Evolutionary conservation across 148 eudicot genomes (phyloP).

Genomic region (Mesembryanthemum crystallinum): DNA sequence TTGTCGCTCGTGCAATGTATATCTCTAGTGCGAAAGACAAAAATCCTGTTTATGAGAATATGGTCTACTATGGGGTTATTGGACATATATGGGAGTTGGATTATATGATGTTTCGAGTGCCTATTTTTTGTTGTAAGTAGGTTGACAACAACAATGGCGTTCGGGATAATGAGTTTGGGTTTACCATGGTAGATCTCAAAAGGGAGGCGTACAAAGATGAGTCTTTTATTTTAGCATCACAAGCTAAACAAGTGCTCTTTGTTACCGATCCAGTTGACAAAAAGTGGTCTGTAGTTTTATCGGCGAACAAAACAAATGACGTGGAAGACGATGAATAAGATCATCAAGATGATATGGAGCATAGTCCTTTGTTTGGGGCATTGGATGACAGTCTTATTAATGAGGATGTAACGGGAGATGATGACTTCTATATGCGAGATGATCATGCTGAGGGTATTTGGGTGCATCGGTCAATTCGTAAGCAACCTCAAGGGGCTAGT

Average conservation of each 20-base stretch:
- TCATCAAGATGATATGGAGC: background rate
- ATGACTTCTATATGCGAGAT: background rate
- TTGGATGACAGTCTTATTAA: background rate
- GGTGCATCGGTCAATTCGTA: background rate
- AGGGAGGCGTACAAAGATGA: background rate
- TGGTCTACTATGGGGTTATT: conserved; percentile 5
- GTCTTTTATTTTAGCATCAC: background rate
- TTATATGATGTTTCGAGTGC: background rate
- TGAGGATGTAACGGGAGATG: background rate
- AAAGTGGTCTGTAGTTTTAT: background rate
- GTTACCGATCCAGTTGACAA: background rate
- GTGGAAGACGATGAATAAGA: background rate
- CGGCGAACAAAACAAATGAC: background rate
- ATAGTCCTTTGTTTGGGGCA: too few relatives aligned
- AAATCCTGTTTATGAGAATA: background rate
- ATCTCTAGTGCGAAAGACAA: background rate
- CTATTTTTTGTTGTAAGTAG: conserved; percentile 2
- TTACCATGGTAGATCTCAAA: background rate
- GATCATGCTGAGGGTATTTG: conserved; percentile 2
- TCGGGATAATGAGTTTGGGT: background rate
- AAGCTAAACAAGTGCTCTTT: conserved; percentile 6
- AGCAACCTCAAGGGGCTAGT: background rate
- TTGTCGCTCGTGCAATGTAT: background rate
- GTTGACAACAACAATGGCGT: conserved; percentile 7
- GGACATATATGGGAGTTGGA: background rate